Percentiles rank a stretch among this genome's conserved stretches.
These are phyloP conservation scores for Syncephalis fuscata DNA, from an alignment of 371 early-diverging fungal species.

Conservation along the genomic window DNA sequence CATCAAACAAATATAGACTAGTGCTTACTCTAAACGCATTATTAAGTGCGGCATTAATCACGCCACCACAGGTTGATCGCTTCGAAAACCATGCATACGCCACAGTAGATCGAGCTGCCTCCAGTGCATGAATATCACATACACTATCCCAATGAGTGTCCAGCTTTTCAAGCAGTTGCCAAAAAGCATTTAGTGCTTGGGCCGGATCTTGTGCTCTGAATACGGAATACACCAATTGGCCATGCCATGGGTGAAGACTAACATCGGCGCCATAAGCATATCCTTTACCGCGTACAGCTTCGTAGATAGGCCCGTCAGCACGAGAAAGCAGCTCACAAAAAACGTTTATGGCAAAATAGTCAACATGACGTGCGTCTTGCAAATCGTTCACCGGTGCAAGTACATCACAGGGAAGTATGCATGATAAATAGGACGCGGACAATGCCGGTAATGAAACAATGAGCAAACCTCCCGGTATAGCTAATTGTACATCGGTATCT, in stretches of 20 bases:
- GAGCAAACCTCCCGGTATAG: too few relatives aligned
- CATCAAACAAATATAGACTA: background rate
- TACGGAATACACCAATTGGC: constrained; percentile 29
- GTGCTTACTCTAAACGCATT: constrained; percentile 20
- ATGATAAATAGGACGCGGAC: constrained; percentile 12
- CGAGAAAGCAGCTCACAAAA: constrained; percentile 42
- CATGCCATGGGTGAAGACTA: constrained; percentile 26
- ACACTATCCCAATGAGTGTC: constrained; percentile 23
- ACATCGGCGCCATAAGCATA: constrained; percentile 49
- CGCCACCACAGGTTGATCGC: constrained; percentile 23
- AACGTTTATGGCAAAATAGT: constrained; percentile 23
- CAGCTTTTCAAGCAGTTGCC: constrained; percentile 24
- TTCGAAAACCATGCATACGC: constrained; percentile 24
- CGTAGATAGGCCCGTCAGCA: constrained; percentile 54
- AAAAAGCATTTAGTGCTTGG: constrained; percentile 28
- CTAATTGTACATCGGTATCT: too few relatives aligned
- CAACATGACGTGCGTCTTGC: constrained; percentile 7
- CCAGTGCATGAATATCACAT: constrained; percentile 24
- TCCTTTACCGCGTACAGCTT: constrained; percentile 52
- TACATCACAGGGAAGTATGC: constrained; percentile 17
- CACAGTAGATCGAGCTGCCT: constrained; percentile 32
- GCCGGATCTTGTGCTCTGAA: constrained; percentile 32
- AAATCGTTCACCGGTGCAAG: constrained; percentile 9
- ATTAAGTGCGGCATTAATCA: constrained; percentile 21
- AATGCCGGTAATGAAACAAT: too few relatives aligned